A percentile compares a stretch with the other conserved stretches of the same genome.
phyloP scores from a whole-genome alignment of 2,329 filamentous ascomycete genomes.

The Penicillium glabrum region DNA sequence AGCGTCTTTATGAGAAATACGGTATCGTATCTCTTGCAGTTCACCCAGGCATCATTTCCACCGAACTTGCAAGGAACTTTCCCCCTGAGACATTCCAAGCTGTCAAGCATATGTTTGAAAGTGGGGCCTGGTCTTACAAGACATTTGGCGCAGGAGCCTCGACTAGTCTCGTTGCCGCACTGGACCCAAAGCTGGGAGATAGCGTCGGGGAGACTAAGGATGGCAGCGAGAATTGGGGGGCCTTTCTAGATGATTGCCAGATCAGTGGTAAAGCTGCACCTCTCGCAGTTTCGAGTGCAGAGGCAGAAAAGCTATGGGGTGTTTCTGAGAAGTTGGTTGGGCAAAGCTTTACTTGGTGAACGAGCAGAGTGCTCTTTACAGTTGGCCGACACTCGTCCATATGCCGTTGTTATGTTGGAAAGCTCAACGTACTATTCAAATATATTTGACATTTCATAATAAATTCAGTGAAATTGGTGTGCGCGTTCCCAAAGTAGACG shows the following conservation, averaged over 20 bases:
- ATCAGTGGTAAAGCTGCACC: constrained; percentile 10
- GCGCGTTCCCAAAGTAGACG: not conserved
- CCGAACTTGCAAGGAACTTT: constrained; percentile 3
- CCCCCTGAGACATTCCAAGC: not conserved
- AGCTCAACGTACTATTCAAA: no score
- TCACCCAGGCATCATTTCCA: constrained; percentile 4
- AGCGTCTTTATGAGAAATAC: not conserved
- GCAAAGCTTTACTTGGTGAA: constrained; percentile 5
- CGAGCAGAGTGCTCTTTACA: no score
- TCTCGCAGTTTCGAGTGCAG: constrained; percentile 24
- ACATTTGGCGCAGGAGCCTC: constrained; percentile 15
- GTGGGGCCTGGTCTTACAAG: not conserved
- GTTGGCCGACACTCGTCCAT: no score
- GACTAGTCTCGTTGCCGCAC: constrained; percentile 34
- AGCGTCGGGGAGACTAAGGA: not conserved
- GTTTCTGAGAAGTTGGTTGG: constrained; percentile 49
- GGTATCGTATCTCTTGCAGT: constrained; percentile 5
- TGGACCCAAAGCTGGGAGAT: constrained; percentile 10
- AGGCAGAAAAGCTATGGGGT: constrained; percentile 48
- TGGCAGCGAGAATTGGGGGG: not conserved
- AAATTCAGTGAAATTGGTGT: no score
- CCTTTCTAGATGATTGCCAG: constrained; percentile 11
- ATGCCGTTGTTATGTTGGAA: no score
- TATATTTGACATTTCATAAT: no score
- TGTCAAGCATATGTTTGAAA: not conserved